Evolutionary conservation across 108 stramenopile genomes (phyloP), one percentile per base, ranked within the genome.

Genomic region (Cylindrotheca closterium): DNA sequence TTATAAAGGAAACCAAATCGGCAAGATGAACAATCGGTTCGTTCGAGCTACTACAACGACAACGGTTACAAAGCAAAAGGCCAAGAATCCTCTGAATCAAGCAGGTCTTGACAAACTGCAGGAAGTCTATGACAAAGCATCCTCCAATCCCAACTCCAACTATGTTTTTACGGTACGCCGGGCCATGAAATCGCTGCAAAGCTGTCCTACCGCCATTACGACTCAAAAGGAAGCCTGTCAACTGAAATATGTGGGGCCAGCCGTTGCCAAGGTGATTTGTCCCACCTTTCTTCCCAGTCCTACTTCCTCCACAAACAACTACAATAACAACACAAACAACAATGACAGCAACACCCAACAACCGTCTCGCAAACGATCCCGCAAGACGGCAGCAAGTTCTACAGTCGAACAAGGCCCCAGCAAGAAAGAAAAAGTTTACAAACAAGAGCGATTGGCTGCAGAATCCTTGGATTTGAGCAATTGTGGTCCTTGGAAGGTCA

Each of bases 71-170:
- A 42, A 42, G 37, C 37, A 49, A 27, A 80, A 70, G 47, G 83
- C 83, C n/a, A 75, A 70, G 52, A 23, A 66, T 64, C 31, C 54
- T 0, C 66, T 26, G 34, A 84, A 84, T 60, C 83, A 84, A 67
- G 56, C 47, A 22, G 71, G 42, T 21, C 60, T 75, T 60, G 77
- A 71, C 51, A 63, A 63, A 7, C 62, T 71, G 26, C 34, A 58
- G 30, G 55, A 71, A 65, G 15, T 65, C 1, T 21, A 29, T n/a
- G 26, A 59, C 25, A 50, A 57, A 4, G 12, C 60, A 47, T 33
- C 60, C 22, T 30, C 31, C 0, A 48, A 47, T 24, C 3, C 24
- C 18, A 29, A 26, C 31, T 29, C 54, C 29, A 67, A 78, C 34
- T 81, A 51, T 31, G 47, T 33, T 0, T 46, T 45, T n/a, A 70